Evolutionary conservation across 2,329 filamentous ascomycete genomes (phyloP), one percentile per base, ranked within the genome.

Genomic region (Acarospora socialis): DNA sequence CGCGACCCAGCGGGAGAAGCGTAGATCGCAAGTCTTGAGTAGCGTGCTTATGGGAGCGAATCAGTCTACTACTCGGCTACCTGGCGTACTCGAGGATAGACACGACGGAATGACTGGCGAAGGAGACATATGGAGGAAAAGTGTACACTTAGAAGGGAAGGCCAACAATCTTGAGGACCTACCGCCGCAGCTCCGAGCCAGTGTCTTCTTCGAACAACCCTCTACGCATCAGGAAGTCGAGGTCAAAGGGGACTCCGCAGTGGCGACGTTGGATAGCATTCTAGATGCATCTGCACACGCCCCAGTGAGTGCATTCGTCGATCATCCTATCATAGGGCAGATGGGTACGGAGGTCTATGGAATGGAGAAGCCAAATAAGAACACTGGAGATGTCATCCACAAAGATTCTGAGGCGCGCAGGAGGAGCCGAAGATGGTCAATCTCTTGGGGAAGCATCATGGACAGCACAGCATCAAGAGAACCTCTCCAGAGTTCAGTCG

Each of bases 301-400:
- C 0, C 90, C 90, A 1, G 84, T 93, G 18, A 82, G 68, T 43
- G 87, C 86, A 16, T 95, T 95, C 46, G 92, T 81, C 0, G 83
- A 94, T 47, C 84, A 94, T 52, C 72, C 77, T 1, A 84, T 81
- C 48, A 80, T 77, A 17, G 84, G 84, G 4, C 72, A 74, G 40
- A 63, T 84, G 7, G 80, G 83, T 15, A 53, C 69, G 4, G 80
- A 87, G 45, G 70, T 86, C 0, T 92, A 90, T 48, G 78, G 78
- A 8, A 39, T n/a, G n/a, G n/a, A n/a, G n/a, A n/a, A n/a, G n/a
- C n/a, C n/a, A n/a, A n/a, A n/a, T n/a, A n/a, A n/a, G n/a, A n/a
- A n/a, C n/a, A n/a, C n/a, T n/a, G n/a, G n/a, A n/a, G n/a, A n/a
- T n/a, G n/a, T n/a, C n/a, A n/a, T n/a, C n/a, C n/a, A n/a, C n/a